Conservation (phyloP, 768 basidiomycete species). For the Baorangia bicolor region DNA sequence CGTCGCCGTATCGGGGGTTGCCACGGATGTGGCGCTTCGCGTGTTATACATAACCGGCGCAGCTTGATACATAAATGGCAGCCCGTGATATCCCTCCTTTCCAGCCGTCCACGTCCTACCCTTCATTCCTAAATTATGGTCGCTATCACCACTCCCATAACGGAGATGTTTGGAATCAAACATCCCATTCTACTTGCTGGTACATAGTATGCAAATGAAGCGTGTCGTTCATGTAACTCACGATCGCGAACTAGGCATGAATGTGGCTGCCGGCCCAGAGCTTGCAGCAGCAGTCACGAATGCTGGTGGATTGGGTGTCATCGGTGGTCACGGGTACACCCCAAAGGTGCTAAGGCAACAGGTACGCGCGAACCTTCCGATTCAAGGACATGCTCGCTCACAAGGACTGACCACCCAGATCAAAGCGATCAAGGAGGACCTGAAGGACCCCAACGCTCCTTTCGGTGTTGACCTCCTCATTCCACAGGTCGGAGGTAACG, state of each 20-base stretch:
- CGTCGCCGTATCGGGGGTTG: too few relatives aligned
- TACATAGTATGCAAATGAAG: constrained; percentile 17
- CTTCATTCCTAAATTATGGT: constrained; percentile 22
- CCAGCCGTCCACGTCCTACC: too few relatives aligned
- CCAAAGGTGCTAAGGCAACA: constrained; percentile 78
- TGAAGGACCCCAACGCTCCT: constrained; percentile 73
- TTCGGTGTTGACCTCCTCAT: constrained; percentile 92
- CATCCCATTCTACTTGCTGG: constrained; percentile 88
- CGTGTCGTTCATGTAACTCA: constrained; percentile 38
- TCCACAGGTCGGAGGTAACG: constrained; percentile 82
- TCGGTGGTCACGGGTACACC: constrained; percentile 87
- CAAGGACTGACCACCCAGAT: constrained; percentile 45
- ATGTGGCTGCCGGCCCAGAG: constrained; percentile 72
- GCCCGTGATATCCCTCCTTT: neutral
- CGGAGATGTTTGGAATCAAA: constrained; percentile 83
- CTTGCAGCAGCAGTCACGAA: constrained; percentile 93
- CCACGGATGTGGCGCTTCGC: too few relatives aligned
- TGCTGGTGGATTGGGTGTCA: constrained; percentile 90
- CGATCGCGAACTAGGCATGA: constrained; percentile 48
- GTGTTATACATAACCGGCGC: neutral
- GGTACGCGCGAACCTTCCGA: constrained; percentile 40
- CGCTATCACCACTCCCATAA: constrained; percentile 82
- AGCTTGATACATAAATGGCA: constrained; percentile 2
- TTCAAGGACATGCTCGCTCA: neutral
- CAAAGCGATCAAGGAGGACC: constrained; percentile 63